phyloP scores from a whole-genome alignment of 192 early-diverging fungal genomes.

The Backusella liffmaniae region DNA sequence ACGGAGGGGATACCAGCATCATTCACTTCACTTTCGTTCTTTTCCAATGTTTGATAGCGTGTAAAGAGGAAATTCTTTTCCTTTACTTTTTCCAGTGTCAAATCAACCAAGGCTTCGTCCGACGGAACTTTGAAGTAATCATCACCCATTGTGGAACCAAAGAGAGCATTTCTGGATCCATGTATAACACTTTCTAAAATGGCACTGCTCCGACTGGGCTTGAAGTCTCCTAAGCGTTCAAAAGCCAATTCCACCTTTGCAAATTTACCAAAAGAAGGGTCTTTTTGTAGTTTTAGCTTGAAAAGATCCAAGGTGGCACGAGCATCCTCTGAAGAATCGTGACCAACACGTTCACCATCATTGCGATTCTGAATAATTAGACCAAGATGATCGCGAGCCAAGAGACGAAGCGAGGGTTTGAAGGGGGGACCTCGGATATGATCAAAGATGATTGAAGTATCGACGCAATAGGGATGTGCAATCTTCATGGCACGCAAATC shows the following conservation, averaged over 20 bases:
- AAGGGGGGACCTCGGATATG: constrained; percentile 49
- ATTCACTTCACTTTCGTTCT: background rate
- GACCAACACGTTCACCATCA: constrained; percentile 41
- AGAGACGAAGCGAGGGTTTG: constrained; percentile 50
- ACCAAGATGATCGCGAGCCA: constrained; percentile 51
- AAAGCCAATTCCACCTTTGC: constrained; percentile 41
- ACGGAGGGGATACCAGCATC: constrained; percentile 27
- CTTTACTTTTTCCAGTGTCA: constrained; percentile 26
- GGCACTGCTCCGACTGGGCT: constrained; percentile 19
- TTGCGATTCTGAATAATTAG: constrained; percentile 53
- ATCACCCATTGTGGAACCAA: constrained; percentile 18
- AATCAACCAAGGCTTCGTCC: constrained; percentile 29
- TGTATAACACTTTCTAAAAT: constrained; percentile 29
- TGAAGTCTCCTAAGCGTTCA: constrained; percentile 28
- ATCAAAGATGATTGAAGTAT: constrained; percentile 62
- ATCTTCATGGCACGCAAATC: constrained; percentile 66
- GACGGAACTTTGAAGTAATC: constrained; percentile 25
- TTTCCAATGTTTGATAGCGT: background rate
- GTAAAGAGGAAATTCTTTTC: constrained; percentile 23
- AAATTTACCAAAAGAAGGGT: constrained; percentile 38
- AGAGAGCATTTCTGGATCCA: constrained; percentile 19
- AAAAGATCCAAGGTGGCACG: constrained; percentile 61
- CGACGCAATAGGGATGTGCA: constrained; percentile 58
- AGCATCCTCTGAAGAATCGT: constrained; percentile 74
- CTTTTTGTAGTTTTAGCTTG: constrained; percentile 49